Percentiles rank a stretch among this genome's conserved stretches.
phyloP scores from a whole-genome alignment of 163 green algal species.

The Scenedesmus sp. region DNA sequence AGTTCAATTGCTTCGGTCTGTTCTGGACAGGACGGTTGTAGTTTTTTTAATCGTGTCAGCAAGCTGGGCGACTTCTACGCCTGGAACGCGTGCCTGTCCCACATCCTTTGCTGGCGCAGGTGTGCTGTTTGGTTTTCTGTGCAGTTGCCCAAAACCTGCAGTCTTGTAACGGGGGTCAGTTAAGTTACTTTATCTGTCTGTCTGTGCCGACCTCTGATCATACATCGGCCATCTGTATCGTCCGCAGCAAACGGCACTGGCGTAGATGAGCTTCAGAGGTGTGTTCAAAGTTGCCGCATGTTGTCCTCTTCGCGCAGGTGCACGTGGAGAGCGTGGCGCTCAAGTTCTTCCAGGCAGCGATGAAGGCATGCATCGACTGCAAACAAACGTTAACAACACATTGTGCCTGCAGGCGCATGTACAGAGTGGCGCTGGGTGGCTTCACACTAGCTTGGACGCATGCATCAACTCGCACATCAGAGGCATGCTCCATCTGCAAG shows the following conservation, averaged over 20 bases:
- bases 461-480: background rate
- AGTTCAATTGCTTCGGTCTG: conserved; percentile 53
- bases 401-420: background rate
- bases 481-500: background rate
- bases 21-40: background rate
- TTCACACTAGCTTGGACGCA: background rate
- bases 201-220: too few species aligned
- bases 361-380: conserved; percentile 71
- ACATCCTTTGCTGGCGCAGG: conserved; percentile 75
- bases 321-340: conserved; percentile 61
- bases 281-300: background rate
- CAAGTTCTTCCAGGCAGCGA: conserved; percentile 51
- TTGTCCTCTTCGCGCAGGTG: conserved; percentile 26
- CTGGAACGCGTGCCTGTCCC: conserved; percentile 93
- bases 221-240: too few species aligned
- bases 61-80: conserved; percentile 73
- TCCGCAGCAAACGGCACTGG: too few species aligned
- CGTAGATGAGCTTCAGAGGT: too few species aligned
- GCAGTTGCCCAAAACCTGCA: background rate
- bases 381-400: conserved; percentile 49
- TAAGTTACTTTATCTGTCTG: background rate
- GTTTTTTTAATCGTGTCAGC: too few species aligned
- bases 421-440: background rate
- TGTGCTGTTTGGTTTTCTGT: background rate
- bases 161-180: background rate